These are phyloP conservation scores for Amphicarpaea edgeworthii DNA, from an alignment of 306 rosid genomes.

Conservation along the genomic window DNA sequence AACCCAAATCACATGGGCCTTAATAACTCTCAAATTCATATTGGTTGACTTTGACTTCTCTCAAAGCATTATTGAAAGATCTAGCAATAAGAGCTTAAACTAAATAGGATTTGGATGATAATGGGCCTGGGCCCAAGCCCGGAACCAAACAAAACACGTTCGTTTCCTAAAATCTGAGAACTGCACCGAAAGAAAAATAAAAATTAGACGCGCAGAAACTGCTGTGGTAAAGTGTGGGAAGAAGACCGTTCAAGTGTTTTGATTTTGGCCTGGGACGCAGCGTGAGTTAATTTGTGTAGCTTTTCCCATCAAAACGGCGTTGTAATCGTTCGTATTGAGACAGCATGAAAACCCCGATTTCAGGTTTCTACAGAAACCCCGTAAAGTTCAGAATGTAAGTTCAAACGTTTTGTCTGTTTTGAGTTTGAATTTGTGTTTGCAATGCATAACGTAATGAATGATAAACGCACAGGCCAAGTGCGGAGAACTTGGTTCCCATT, in stretches of 20 bases:
- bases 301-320: neutral
- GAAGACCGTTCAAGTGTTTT: neutral
- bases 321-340: neutral
- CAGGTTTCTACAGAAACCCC: conserved; percentile 62
- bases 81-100: too few species aligned
- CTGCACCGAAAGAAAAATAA: too few species aligned
- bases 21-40: too few species aligned
- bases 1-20: too few species aligned
- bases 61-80: too few species aligned
- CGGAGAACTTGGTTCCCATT: conserved; percentile 76
- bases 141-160: neutral
- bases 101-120: neutral
- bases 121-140: conserved; percentile 5
- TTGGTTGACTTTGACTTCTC: too few species aligned
- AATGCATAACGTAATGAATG: neutral
- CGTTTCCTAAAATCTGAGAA: neutral
- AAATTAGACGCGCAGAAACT: neutral
- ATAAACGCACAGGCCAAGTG: conserved; percentile 62
- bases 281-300: neutral
- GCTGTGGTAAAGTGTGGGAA: conserved; percentile 1
- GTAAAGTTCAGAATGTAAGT: conserved; percentile 84
- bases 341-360: conserved; percentile 68
- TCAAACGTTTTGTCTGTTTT: neutral
- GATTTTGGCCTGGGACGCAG: neutral
- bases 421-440: neutral